Percentiles rank a stretch among this genome's conserved stretches.
These are phyloP conservation scores for Chlamydomonas schloesseri DNA, from an alignment of 139 green algal genomes.

Conservation along the genomic window DNA sequence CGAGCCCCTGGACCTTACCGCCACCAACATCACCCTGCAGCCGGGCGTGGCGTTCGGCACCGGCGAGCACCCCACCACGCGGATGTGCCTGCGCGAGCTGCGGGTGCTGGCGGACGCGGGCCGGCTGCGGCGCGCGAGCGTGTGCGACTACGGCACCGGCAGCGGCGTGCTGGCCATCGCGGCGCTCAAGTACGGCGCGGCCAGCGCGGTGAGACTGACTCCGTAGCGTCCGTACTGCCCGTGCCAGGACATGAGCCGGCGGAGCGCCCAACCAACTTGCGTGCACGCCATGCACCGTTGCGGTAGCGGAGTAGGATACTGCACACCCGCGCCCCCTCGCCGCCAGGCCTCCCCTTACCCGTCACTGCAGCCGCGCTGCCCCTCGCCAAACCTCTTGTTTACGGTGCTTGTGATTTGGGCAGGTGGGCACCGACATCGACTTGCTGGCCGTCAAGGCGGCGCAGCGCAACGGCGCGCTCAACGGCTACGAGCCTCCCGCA, in stretches of 20 bases:
- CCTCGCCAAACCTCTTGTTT: too few species aligned
- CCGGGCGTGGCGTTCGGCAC: constrained; percentile 94
- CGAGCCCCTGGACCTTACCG: constrained; percentile 52
- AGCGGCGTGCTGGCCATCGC: constrained; percentile 86
- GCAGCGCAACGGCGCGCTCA: constrained; percentile 78
- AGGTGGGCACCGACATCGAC: constrained; percentile 83
- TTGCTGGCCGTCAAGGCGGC: constrained; percentile 74
- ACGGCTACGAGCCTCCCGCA: constrained; percentile 58
- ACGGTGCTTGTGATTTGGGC: too few species aligned
- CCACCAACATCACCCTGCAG: constrained; percentile 78
- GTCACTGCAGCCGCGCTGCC: too few species aligned
- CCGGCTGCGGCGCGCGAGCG: constrained; percentile 40
- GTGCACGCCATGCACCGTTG: too few species aligned
- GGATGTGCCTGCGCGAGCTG: constrained; percentile 83
- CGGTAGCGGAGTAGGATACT: too few species aligned
- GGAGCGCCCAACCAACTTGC: too few species aligned
- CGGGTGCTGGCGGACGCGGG: constrained; percentile 1
- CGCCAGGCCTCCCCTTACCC: too few species aligned
- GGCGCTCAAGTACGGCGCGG: constrained; percentile 76
- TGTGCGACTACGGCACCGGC: constrained; percentile 87
- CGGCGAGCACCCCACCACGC: constrained; percentile 92
- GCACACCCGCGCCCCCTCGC: too few species aligned
- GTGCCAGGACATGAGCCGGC: too few species aligned
- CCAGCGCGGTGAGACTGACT: constrained; percentile 47
- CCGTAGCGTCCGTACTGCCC: too few species aligned